Base-by-base conservation (phyloP, 345 rosid genomes). In the Excoecaria cochinchinensis region DNA sequence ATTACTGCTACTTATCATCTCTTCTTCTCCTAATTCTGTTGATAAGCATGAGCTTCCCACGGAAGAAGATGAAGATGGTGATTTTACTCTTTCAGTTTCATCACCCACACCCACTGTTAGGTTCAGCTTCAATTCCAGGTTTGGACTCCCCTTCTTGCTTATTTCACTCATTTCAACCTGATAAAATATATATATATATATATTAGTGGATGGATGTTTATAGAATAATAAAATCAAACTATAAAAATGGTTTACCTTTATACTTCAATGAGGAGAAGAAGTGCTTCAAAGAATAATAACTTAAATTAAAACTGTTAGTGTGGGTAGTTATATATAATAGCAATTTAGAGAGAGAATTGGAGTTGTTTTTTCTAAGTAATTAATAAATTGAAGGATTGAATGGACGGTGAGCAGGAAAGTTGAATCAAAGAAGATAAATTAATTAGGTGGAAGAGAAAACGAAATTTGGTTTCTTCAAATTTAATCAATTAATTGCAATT, bases 61-160 rank as follows among this genome's bases (percentile, higher is more conserved):
- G 0, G 85, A 81, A 47, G 38, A 51, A 0, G 78, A 61, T 2
- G 85, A 77, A 48, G 62, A 52, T 65, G 87, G 22, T 6, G 52
- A 65, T 65, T 42, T 21, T 11, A 24, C 64, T 8, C 11, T 17
- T 66, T n/a, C 51, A 7, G 16, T 14, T 31, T 66, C 8, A 66
- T 42, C 22, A 8, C 12, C 6, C 14, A 68, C 25, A 0, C 81
- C 76, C 6, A 84, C 78, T 3, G 91, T 82, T 36, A 90, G 57
- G 65, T 86, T 87, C 77, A 87, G 85, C 85, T 74, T 74, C 82
- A 87, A 60, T 17, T 87, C 94, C 75, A 87, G 75, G 78, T 61
- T 68, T 0, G 83, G 80, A 71, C 79, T 22, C 6, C 42, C 66
- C 59, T 62, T 53, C 59, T 62, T 53, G 17, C 65, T 76, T 66